Percentiles rank a stretch among this genome's conserved stretches.
phyloP scores from a whole-genome alignment of 768 basidiomycete genomes.

The Lyophyllum atratum region DNA sequence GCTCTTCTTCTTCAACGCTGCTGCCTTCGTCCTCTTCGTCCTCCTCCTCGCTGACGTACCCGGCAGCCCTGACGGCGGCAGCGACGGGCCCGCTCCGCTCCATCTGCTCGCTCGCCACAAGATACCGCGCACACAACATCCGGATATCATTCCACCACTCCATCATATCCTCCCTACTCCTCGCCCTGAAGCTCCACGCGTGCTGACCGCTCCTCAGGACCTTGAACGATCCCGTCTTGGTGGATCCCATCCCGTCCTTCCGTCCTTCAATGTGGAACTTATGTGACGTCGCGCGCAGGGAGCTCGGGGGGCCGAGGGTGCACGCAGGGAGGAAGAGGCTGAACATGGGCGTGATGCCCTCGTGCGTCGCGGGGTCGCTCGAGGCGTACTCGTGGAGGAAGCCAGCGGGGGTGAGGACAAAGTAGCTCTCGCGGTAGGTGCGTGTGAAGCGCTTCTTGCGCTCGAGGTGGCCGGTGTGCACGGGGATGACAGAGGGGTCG shows the following conservation, averaged over 20 bases:
- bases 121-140: slow-evolving; percentile 91
- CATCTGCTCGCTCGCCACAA: slow-evolving; percentile 92
- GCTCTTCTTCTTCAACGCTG: slow-evolving; percentile 43
- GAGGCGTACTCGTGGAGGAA: slow-evolving; percentile 91
- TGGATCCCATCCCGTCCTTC: slow-evolving; percentile 77
- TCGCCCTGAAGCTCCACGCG: slow-evolving; percentile 88
- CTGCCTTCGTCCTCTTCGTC: slow-evolving; percentile 58
- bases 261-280: slow-evolving; percentile 98
- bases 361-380: slow-evolving; percentile 63
- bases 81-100: slow-evolving; percentile 91
- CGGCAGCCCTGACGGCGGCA: slow-evolving; percentile 86
- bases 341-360: slow-evolving; percentile 67
- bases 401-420: slow-evolving; percentile 92
- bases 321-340: slow-evolving; percentile 92
- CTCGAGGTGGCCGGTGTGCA: slow-evolving; percentile 89
- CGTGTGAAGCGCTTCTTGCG: slow-evolving; percentile 96
- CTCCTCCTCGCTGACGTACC: slow-evolving; percentile 84
- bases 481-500: slow-evolving; percentile 80
- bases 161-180: slow-evolving; percentile 97
- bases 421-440: slow-evolving; percentile 82
- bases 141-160: slow-evolving; percentile 99
- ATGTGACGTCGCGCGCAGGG: slow-evolving; percentile 68
- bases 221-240: slow-evolving; percentile 57
- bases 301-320: slow-evolving; percentile 90
- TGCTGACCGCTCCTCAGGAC: slow-evolving; percentile 31